Evolutionary conservation across 129 eudicot genomes (phyloP).

Genomic region (Flaveria bidentis): DNA sequence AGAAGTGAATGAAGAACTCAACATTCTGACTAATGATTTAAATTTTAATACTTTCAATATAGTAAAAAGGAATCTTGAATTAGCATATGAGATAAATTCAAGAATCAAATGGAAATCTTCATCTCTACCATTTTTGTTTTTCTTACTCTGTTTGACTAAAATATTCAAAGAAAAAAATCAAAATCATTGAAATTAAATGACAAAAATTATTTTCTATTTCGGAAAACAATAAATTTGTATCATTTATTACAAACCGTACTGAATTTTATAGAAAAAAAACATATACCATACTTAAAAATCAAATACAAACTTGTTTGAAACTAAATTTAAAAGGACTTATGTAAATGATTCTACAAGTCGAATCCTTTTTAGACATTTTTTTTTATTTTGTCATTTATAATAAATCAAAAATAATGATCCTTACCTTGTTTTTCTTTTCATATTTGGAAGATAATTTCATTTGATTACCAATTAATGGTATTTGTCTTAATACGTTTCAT

Average conservation of each 20-base stretch:
- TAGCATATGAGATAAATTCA: conserved; percentile 15
- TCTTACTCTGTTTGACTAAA: conserved; percentile 8
- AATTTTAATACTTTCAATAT: conserved; percentile 23
- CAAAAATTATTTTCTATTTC: not conserved
- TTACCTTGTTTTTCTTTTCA: conserved; percentile 11
- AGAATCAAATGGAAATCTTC: conserved; percentile 9
- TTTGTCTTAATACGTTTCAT: not conserved
- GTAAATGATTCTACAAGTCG: not conserved
- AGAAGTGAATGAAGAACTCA: conserved; percentile 10
- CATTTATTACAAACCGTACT: not conserved
- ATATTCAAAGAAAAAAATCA: not conserved
- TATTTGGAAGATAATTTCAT: not conserved
- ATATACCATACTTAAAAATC: not conserved
- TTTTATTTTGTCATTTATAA: conserved; percentile 6
- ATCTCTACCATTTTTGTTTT: not conserved
- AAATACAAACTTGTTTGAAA: not conserved
- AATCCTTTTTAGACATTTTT: not conserved
- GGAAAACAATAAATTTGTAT: not conserved
- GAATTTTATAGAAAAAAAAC: not conserved
- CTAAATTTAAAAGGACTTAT: not conserved
- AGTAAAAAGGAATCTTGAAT: conserved; percentile 4
- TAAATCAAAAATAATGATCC: conserved; percentile 26
- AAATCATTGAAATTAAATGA: not conserved
- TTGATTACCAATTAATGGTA: not conserved
- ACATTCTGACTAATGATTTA: conserved; percentile 15